These are phyloP conservation scores for Selaginella tamariscina DNA, from an alignment of 75 land plant genomes.

Conservation along the genomic window DNA sequence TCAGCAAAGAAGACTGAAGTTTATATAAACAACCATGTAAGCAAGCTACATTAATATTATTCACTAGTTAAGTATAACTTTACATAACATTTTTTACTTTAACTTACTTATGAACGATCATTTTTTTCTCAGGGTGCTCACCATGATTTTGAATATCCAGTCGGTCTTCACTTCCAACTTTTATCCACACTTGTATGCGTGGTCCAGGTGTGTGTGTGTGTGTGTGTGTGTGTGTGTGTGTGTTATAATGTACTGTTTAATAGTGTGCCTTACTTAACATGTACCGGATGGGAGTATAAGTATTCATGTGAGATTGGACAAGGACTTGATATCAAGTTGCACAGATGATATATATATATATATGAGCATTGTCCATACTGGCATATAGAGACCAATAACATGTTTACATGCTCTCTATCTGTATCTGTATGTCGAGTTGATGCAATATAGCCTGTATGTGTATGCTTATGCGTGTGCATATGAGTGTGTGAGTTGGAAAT, in stretches of 20 bases:
- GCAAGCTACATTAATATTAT: neutral
- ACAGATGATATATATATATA: conserved; percentile 18
- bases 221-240: too few species aligned
- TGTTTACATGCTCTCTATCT: too few species aligned
- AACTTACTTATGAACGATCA: too few species aligned
- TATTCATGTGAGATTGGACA: conserved; percentile 35
- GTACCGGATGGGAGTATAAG: conserved; percentile 35
- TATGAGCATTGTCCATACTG: too few species aligned
- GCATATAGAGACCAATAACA: too few species aligned
- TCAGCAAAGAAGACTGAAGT: conserved; percentile 23
- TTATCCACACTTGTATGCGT: conserved; percentile 32
- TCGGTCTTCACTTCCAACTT: conserved; percentile 10
- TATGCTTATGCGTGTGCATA: too few species aligned
- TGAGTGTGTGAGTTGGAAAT: too few species aligned
- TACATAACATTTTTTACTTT: neutral
- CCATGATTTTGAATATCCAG: conserved; percentile 34
- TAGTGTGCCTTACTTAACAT: conserved; percentile 26
- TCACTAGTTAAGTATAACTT: neutral
- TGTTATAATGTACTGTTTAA: neutral
- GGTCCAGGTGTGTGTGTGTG: conserved; percentile 38
- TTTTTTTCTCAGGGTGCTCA: conserved; percentile 43
- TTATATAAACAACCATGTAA: conserved; percentile 29
- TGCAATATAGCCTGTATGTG: too few species aligned
- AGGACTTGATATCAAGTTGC: conserved; percentile 32
- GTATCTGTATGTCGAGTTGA: too few species aligned